Evolutionary conservation across 345 rosid species (phyloP).

Genomic region (Camelina laxa): DNA sequence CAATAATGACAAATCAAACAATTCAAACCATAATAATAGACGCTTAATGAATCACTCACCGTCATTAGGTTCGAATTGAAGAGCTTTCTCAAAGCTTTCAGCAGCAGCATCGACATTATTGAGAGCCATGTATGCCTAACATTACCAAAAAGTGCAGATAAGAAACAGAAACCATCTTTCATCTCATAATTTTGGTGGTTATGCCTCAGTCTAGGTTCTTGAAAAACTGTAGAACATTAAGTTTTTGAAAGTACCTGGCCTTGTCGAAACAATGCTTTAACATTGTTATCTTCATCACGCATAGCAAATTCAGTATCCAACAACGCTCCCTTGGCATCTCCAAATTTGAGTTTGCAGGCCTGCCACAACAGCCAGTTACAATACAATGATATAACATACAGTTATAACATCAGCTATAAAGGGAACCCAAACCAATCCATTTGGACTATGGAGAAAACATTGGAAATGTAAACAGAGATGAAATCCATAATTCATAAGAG

Average conservation of each 20-base stretch:
- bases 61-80: conserved; percentile 88
- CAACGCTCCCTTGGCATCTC: conserved; percentile 88
- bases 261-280: conserved; percentile 92
- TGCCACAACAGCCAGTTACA: conserved; percentile 39
- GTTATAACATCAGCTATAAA: not conserved
- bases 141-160: conserved; percentile 8
- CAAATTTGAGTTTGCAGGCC: conserved; percentile 89
- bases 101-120: conserved; percentile 91
- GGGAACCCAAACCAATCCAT: conserved; percentile 13
- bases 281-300: conserved; percentile 85
- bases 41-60: conserved; percentile 49
- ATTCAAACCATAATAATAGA: conserved; percentile 9
- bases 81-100: conserved; percentile 90
- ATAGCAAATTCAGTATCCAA: conserved; percentile 87
- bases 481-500: not conserved
- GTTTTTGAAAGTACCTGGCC: conserved; percentile 69
- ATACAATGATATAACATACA: conserved; percentile 9
- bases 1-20: not conserved
- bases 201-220: conserved; percentile 1
- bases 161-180: not conserved
- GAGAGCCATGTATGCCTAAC: conserved; percentile 91
- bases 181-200: not conserved
- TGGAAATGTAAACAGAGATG: not conserved
- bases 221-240: conserved; percentile 15
- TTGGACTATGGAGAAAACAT: conserved; percentile 1